Evolutionary conservation across 163 green algal species (phyloP).

Genomic region (Chlamydomonas reinhardtii): DNA sequence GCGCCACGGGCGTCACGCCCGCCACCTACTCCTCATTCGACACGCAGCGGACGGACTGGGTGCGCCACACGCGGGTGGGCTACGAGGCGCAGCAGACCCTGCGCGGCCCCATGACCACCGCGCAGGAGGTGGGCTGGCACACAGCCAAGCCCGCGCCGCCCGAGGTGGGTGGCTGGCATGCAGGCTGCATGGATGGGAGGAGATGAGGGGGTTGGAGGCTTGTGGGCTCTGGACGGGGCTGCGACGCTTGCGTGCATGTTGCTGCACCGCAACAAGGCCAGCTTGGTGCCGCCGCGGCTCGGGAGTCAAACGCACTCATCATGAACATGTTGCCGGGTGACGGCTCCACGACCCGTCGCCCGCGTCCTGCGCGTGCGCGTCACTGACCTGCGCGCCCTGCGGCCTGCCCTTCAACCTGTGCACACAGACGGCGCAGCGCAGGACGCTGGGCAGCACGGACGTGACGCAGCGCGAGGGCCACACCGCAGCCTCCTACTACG

Average conservation of each 20-base stretch:
- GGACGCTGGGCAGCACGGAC: constrained; percentile 43
- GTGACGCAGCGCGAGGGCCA: constrained; percentile 41
- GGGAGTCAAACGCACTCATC: too few species aligned
- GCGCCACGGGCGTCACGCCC: neutral
- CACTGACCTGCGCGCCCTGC: too few species aligned
- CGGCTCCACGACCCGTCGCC: too few species aligned
- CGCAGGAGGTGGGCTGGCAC: constrained; percentile 58
- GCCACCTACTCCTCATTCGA: constrained; percentile 42
- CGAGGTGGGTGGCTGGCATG: neutral
- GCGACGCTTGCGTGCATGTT: too few species aligned
- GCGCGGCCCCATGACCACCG: constrained; percentile 48
- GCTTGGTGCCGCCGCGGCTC: too few species aligned
- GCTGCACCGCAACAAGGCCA: too few species aligned
- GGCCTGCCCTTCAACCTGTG: too few species aligned
- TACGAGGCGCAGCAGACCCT: constrained; percentile 58
- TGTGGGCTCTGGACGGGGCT: too few species aligned
- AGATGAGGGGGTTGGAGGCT: too few species aligned
- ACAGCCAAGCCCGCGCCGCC: constrained; percentile 17
- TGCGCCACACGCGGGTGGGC: constrained; percentile 47
- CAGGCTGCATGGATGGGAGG: too few species aligned
- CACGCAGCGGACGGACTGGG: constrained; percentile 38
- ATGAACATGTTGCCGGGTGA: too few species aligned
- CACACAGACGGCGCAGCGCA: neutral
- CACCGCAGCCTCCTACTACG: constrained; percentile 49
- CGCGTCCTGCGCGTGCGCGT: too few species aligned